These are phyloP conservation scores for Backusella tarrabulga DNA, from an alignment of 192 early-diverging fungal genomes.

Conservation along the genomic window DNA sequence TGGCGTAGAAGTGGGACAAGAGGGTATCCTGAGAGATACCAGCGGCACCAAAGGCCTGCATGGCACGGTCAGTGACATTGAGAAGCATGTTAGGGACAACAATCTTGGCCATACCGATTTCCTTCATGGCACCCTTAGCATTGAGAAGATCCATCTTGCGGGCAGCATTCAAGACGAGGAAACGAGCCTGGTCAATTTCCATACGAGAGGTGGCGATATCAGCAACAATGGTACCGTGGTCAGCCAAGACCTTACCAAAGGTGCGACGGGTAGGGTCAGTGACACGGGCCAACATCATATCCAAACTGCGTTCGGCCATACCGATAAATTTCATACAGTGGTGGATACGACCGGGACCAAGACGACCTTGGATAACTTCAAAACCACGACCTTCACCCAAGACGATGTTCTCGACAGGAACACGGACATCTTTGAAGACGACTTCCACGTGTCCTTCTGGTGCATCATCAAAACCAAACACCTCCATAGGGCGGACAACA, in stretches of 20 bases:
- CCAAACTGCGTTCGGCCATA: slow-evolving; percentile 88
- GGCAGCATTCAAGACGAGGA: slow-evolving; percentile 93
- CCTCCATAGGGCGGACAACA: slow-evolving; percentile 79
- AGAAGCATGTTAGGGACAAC: slow-evolving; percentile 79
- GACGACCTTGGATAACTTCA: slow-evolving; percentile 95
- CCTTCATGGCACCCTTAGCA: slow-evolving; percentile 86
- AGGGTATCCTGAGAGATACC: slow-evolving; percentile 87
- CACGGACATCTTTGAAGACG: slow-evolving; percentile 82
- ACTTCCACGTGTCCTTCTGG: slow-evolving; percentile 98
- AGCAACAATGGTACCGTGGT: slow-evolving; percentile 80
- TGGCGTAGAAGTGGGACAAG: slow-evolving; percentile 80
- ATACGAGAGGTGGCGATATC: slow-evolving; percentile 87
- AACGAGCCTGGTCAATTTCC: slow-evolving; percentile 87
- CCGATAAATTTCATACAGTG: slow-evolving; percentile 98
- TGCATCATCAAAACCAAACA: slow-evolving; percentile 97
- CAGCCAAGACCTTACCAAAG: slow-evolving; percentile 83
- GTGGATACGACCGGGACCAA: slow-evolving; percentile 96
- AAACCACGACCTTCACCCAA: slow-evolving; percentile 96
- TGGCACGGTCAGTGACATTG: slow-evolving; percentile 83
- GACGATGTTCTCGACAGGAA: slow-evolving; percentile 86
- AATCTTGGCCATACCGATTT: slow-evolving; percentile 96
- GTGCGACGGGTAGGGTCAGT: slow-evolving; percentile 77
- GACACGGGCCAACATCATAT: slow-evolving; percentile 78
- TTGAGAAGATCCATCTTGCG: slow-evolving; percentile 85
- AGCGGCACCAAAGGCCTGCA: slow-evolving; percentile 92